These are phyloP conservation scores for Trichothecium sympodiale DNA, from an alignment of 2,329 filamentous ascomycete genomes.

Conservation along the genomic window DNA sequence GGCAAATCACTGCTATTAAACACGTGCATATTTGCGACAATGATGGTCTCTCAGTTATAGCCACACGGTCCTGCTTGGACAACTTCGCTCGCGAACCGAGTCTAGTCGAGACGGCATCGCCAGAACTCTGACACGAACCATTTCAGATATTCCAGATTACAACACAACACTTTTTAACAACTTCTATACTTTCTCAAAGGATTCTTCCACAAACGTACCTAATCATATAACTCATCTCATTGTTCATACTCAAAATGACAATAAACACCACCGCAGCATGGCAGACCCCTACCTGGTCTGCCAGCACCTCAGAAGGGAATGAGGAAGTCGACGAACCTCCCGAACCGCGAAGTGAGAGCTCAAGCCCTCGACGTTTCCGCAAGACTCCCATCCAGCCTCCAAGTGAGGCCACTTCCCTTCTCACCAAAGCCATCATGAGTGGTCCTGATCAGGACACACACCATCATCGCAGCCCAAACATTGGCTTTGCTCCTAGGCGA, in stretches of 20 bases:
- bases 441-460: conserved; percentile 46
- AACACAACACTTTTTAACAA: too few species aligned
- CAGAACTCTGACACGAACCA: not conserved
- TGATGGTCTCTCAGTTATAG: conserved; percentile 17
- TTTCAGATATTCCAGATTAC: not conserved
- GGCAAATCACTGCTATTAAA: not conserved
- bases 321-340: conserved; percentile 83
- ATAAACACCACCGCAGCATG: conserved; percentile 10
- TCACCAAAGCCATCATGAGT: conserved; percentile 73
- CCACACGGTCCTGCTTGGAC: conserved; percentile 8
- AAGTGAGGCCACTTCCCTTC: conserved; percentile 61
- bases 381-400: conserved; percentile 36
- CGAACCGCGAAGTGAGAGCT: conserved; percentile 35
- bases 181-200: too few species aligned
- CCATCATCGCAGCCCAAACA: conserved; percentile 22
- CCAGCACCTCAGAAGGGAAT: conserved; percentile 46
- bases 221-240: conserved; percentile 14
- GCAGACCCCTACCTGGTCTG: conserved; percentile 20
- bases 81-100: not conserved
- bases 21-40: conserved; percentile 8
- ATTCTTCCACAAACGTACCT: too few species aligned
- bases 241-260: conserved; percentile 15
- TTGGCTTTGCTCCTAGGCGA: conserved; percentile 23
- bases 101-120: not conserved
- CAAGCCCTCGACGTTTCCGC: conserved; percentile 27